Base-by-base conservation (phyloP, 2,329 filamentous ascomycete species). In the Phialocephala sp. region DNA sequence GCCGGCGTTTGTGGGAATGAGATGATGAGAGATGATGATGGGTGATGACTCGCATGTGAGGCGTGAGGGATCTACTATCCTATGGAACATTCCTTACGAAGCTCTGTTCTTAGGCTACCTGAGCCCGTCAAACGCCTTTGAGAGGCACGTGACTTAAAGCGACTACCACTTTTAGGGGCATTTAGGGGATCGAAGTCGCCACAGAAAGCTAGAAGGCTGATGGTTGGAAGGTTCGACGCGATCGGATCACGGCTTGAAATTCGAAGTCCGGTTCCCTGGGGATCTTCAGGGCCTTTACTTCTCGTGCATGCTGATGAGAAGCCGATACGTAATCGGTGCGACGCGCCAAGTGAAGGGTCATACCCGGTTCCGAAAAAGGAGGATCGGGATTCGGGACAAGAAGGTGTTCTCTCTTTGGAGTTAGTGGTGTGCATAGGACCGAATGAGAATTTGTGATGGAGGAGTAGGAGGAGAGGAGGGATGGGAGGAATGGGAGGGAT, bases 241-340 rank as follows among this genome's bases (percentile, higher is more conserved):
- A 54, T 54, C 50, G 50, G 50, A 54, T 54, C 50, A 54, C 50
- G 50, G 50, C 50, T 54, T 22, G 24, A 35, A 27, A 4, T 54
- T 35, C 27, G 24, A 54, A n/a, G 20, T 52, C 20, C 27, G 20
- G 12, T 52, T 27, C 43, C 11, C 43, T 45, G 43, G 11, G 47
- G 50, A 32, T 54, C 24, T 54, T 54, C 50, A 54, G 50, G 50
- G 12, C 24, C 50, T 18, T 15, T 22, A 4, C 8, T 22, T 54
- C 1, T 54, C n/a, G n/a, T 32, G 50, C 22, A 54, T 32, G 6
- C 27, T 6, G 27, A 32, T 32, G 27, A 32, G 27, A 32, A 32
- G 27, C 27, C 32, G 47, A 54, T 54, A 54, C 50, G 50, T 54
- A 54, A 54, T 54, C 4, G 24, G 22, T 54, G 22, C 50, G 50